Percentiles rank a stretch among this genome's conserved stretches.
Evolutionary conservation across 768 basidiomycete genomes (phyloP).

Genomic region (Boletus bicolor): DNA sequence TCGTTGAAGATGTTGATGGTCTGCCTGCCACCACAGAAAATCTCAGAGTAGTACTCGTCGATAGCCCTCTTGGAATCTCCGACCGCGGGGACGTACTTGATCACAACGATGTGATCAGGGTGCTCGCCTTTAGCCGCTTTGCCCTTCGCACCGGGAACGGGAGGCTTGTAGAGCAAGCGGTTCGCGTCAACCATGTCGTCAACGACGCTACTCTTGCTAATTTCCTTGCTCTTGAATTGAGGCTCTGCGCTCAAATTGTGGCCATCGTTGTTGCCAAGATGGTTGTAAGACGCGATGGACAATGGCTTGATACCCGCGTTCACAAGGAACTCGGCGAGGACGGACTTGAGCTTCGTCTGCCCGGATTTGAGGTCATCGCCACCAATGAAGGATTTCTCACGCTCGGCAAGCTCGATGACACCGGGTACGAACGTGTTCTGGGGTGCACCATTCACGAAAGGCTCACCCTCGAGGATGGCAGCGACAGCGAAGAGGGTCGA

Average conservation of each 20-base stretch:
- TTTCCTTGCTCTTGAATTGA: conserved; percentile 99
- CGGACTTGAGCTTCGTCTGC: conserved; percentile 96
- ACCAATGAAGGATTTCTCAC: conserved; percentile 86
- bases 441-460: conserved; percentile 96
- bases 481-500: conserved; percentile 96
- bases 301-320: conserved; percentile 98
- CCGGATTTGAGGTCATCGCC: conserved; percentile 98
- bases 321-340: conserved; percentile 96
- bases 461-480: conserved; percentile 89
- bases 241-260: conserved; percentile 84
- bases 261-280: conserved; percentile 98
- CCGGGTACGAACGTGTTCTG: conserved; percentile 99
- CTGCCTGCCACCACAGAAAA: conserved; percentile 91
- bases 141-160: conserved; percentile 51
- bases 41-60: conserved; percentile 98
- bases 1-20: conserved; percentile 98
- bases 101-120: conserved; percentile 95
- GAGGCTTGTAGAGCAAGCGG: conserved; percentile 83
- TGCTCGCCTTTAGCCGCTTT: conserved; percentile 85
- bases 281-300: conserved; percentile 97
- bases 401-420: conserved; percentile 88
- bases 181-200: conserved; percentile 98
- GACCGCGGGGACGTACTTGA: conserved; percentile 95
- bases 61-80: conserved; percentile 99
- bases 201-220: conserved; percentile 94